Base-by-base conservation (phyloP, 345 rosid species). In the Boechera divaricarpa region DNA sequence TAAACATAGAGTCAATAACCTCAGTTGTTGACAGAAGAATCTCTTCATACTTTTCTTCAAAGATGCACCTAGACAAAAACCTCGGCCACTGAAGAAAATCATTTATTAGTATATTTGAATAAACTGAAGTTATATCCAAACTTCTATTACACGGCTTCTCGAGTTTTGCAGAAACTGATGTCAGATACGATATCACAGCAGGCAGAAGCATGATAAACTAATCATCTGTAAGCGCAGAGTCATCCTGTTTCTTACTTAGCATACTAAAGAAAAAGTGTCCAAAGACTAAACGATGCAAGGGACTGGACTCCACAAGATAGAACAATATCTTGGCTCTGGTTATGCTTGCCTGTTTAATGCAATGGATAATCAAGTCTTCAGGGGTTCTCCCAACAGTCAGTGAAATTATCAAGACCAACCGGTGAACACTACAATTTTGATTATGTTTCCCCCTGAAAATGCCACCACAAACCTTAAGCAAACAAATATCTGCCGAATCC, bases 131-230 rank as follows among this genome's bases (percentile, higher is more conserved):
- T 65, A 92, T 81, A 65, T 52, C 61, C 68, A 73, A 53, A 75
- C 73, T 83, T 75, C 71, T 65, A 69, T 55, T 59, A 62, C 75
- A 73, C 7, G 83, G 84, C 85, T 78, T 86, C 41, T 79, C 86
- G 52, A 80, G 85, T 80, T 83, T 86, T 70, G 72, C 48, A 76
- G 80, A 65, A 72, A 72, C 57, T 10, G 87, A 82, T 66, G 81
- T 67, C 79, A 88, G 48, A 77, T 87, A 90, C 18, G 87, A 87
- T 67, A 86, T 75, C 60, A 84, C 85, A 70, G 89, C 85, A 61
- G 99, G 98, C 55, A 94, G 91, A 71, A 90, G 90, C 87, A 84
- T 74, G 69, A 89, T 64, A 39, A 82, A 78, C 54, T 90, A 87
- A 80, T 81, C 86, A 79, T 82, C 82, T 63, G 92, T 84, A 78